Evolutionary conservation across 148 eudicot genomes (phyloP).

Genomic region (Rhododendron ovatum): DNA sequence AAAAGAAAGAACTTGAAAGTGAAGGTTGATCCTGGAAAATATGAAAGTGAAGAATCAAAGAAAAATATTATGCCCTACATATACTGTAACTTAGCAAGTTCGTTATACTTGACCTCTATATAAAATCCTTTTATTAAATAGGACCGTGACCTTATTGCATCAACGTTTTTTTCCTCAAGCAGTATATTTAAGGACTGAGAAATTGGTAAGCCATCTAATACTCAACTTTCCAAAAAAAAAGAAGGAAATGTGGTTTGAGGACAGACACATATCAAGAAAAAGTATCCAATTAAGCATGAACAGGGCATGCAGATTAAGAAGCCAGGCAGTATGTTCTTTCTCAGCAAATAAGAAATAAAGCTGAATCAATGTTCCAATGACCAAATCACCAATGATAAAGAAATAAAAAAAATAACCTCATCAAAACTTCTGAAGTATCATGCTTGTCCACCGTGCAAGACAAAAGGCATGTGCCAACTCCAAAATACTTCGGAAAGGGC

Average conservation of each 20-base stretch:
- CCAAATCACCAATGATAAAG: neutral
- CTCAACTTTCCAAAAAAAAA: too few relatives aligned
- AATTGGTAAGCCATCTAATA: too few relatives aligned
- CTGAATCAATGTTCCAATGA: neutral
- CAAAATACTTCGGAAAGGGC: neutral
- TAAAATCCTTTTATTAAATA: neutral
- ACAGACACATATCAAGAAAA: neutral
- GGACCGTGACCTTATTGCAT: neutral
- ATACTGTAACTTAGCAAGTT: neutral
- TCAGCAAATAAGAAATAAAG: neutral
- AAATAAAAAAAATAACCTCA: neutral
- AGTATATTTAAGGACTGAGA: too few relatives aligned
- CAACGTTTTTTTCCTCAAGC: neutral
- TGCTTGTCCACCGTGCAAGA: neutral
- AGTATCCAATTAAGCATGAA: neutral
- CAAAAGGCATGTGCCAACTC: neutral
- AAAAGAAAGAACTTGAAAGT: constrained; percentile 34
- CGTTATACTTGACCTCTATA: neutral
- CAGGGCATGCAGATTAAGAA: neutral
- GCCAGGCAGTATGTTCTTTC: neutral
- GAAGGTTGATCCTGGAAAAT: constrained; percentile 63
- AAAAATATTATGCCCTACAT: neutral
- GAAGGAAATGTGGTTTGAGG: neutral
- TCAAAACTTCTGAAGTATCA: neutral
- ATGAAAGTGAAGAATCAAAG: neutral